Conservation (phyloP, 1,139 yeast genomes). For the Blastobotrys aristatus region DNA sequence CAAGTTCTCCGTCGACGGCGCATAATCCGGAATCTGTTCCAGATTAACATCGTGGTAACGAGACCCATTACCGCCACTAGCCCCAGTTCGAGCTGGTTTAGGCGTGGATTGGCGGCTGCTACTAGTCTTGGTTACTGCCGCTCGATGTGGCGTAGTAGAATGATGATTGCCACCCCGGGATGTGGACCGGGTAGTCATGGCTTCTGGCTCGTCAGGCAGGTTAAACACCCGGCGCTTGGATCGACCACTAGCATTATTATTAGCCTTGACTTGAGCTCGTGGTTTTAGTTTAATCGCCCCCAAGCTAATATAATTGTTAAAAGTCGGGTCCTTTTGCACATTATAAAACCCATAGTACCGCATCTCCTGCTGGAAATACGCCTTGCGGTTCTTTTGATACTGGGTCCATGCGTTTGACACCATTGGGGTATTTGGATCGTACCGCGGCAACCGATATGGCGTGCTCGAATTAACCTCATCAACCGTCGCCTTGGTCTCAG, state of each 20-base stretch:
- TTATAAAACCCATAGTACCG: conserved; percentile 30
- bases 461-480: neutral
- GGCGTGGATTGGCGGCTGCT: conserved; percentile 17
- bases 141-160: conserved; percentile 3
- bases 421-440: conserved; percentile 20
- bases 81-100: conserved; percentile 15
- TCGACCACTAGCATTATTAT: no score
- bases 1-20: conserved; percentile 61
- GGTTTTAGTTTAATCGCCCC: neutral
- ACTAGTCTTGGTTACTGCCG: neutral
- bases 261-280: neutral
- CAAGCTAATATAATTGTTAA: conserved; percentile 26
- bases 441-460: conserved; percentile 20
- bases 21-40: conserved; percentile 55
- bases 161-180: conserved; percentile 1
- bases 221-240: neutral
- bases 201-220: conserved; percentile 10
- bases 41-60: conserved; percentile 38
- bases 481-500: neutral
- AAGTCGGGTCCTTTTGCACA: conserved; percentile 27
- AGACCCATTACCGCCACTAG: conserved; percentile 14
- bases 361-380: conserved; percentile 29
- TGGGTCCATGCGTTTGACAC: conserved; percentile 30
- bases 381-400: conserved; percentile 28
- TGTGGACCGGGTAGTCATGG: conserved; percentile 7